Evolutionary conservation across 148 eudicot species (phyloP).

Genomic region (Cornus controversa): DNA sequence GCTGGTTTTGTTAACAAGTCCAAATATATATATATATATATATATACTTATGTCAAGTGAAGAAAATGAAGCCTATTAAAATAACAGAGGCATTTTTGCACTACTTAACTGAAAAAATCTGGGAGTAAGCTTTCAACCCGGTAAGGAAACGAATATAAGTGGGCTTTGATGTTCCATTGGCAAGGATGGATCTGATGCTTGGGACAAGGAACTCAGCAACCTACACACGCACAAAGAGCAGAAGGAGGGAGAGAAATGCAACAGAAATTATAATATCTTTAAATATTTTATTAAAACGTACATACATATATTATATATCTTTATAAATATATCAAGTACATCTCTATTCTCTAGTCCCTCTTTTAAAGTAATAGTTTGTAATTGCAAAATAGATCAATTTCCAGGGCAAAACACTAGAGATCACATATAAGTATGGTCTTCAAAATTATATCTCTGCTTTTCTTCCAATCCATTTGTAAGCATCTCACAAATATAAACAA

Average conservation of each 20-base stretch:
- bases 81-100: neutral
- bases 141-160: conserved; percentile 88
- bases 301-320: too few relatives aligned
- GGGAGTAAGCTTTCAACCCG: conserved; percentile 94
- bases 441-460: too few relatives aligned
- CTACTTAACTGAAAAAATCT: conserved; percentile 68
- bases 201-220: conserved; percentile 92
- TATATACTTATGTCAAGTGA: neutral
- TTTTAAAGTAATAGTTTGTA: neutral
- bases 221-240: conserved; percentile 30
- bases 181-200: conserved; percentile 65
- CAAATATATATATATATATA: neutral
- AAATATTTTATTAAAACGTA: too few relatives aligned
- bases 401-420: too few relatives aligned
- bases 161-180: conserved; percentile 78
- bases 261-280: too few relatives aligned
- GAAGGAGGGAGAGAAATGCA: neutral
- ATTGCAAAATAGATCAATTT: neutral
- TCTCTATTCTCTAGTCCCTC: too few relatives aligned
- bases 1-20: neutral
- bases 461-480: neutral
- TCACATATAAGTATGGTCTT: too few relatives aligned
- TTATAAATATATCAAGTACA: too few relatives aligned
- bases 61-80: neutral
- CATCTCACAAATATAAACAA: neutral